Base-by-base conservation (phyloP, 176 grass and related monocot genomes). In the Oryza rufipogon region DNA sequence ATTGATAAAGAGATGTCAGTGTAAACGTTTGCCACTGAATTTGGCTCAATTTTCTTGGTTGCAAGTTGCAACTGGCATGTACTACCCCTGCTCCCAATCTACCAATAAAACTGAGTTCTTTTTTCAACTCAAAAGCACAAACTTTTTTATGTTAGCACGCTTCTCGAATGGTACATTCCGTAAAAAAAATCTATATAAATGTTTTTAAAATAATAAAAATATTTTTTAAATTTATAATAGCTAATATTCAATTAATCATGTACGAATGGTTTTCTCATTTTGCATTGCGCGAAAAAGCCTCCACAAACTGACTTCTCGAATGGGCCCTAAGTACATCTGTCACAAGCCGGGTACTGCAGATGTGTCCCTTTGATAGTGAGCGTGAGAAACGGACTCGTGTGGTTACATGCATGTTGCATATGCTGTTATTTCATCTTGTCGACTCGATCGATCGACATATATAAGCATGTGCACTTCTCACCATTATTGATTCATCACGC, bases 331-430 rank as follows among this genome's bases (percentile, higher is more conserved):
- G 51, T 8, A 16, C 14, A 54, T 20, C 52, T 7, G 52, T 56
- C 52, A 19, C 20, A 56, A 20, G 8, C 6, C 52, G 4, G 16
- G 16, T 20, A 56, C 52, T 19, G 52, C 7, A 19, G 4, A 28
- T 30, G 64, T n/a, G 68, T 11, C 34, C 17, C 9, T n/a, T 1
- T 14, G 69, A 46, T 15, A 7, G 70, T 46, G 39, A 46, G 11
- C 7, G 36, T 3, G 11, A 23, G 70, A 72, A 72, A 47, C 2
- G 4, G 70, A 46, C 41, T 9, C 6, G 41, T 47, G 70, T 72
- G 70, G 70, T 25, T 26, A 42, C n/a, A n/a, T 25, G 70, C n/a
- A n/a, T 25, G 70, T 44, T 72, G 70, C 70, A 72, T 47, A 47
- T 9, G 54, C 6, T 58, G 54, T 58, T 58, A 58, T 46, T 25